Percentiles rank a stretch among this genome's conserved stretches.
These are phyloP conservation scores for Talaromyces borbonicus DNA, from an alignment of 495 filamentous ascomycete genomes.

Conservation along the genomic window DNA sequence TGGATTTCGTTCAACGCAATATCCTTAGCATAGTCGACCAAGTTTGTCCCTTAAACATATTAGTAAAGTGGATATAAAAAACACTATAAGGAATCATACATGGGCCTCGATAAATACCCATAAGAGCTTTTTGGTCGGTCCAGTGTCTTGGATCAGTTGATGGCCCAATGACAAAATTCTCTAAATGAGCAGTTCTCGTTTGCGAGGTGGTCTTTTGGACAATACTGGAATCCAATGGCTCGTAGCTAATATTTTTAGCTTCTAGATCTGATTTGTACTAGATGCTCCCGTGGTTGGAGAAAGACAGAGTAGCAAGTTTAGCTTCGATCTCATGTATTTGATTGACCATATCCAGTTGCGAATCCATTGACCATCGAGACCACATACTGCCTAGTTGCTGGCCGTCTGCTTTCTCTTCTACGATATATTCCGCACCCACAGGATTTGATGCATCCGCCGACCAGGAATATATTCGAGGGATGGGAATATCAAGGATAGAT, in stretches of 20 bases:
- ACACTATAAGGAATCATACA: slow-evolving; percentile 15
- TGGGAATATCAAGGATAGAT: slow-evolving; percentile 15
- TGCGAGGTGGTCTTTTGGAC: background rate
- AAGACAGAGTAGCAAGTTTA: background rate
- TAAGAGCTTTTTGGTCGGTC: no score
- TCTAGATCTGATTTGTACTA: no score
- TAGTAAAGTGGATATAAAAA: background rate
- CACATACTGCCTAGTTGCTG: slow-evolving; percentile 3
- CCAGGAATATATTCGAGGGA: slow-evolving; percentile 17
- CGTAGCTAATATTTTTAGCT: background rate
- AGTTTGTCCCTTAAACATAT: slow-evolving; percentile 11
- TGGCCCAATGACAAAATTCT: background rate
- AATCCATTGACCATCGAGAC: background rate
- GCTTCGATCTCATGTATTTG: background rate
- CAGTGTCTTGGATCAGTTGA: slow-evolving; percentile 10
- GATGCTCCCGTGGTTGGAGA: background rate
- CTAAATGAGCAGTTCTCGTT: background rate
- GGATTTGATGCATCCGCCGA: slow-evolving; percentile 12
- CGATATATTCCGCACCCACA: slow-evolving; percentile 22
- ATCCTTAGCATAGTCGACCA: slow-evolving; percentile 14
- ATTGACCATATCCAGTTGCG: background rate
- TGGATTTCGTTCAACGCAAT: slow-evolving; percentile 15
- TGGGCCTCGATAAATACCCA: slow-evolving; percentile 16
- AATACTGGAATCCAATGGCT: background rate
- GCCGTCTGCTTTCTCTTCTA: slow-evolving; percentile 20